Evolutionary conservation across 108 stramenopile genomes (phyloP), one percentile per base, ranked within the genome.

Genomic region (Nannochloropsis granulata): DNA sequence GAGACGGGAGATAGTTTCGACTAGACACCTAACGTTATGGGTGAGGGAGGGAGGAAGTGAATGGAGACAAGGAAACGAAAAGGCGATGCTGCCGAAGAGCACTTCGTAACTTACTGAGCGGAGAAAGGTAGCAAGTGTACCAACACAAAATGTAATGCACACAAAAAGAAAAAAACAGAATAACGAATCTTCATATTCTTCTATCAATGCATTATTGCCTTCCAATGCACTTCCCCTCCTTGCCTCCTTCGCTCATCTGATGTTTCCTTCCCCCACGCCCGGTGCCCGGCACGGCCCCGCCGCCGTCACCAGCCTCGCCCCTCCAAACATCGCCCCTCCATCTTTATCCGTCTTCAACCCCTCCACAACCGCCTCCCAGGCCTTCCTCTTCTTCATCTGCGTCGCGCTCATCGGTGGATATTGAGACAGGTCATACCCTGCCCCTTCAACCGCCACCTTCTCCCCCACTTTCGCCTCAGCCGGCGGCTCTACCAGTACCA

Each of bases 371-470:
- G 92, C 91, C 81, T 92, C 91, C 85, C 95, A 96, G n/a, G 97
- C 89, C 89, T 99, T 99, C 87, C 97, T 96, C 95, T 99, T 99
- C 82, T 95, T 95, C 43, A 99, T 10, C 56, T 46, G 45, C 46
- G 71, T 25, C 14, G 45, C 24, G 5, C 24, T 24, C 44, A 83
- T 82, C 79, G 82, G 82, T 8, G 86, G 79, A 5, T 91, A 92
- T n/a, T 92, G 85, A 12, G 88, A 84, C 0, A 97, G 95, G 82
- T 93, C 92, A 34, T 94, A 94, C 44, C 84, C 43, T 21, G 93
- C 26, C 78, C 95, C 97, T 78, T 94, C 95, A 89, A 96, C 96
- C 13, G 90, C 88, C 5, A 97, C 93, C 16, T 96, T 90, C 87
- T 98, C 98, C 10, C 99, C 99, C 78, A 96, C 88, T 5, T 90